phyloP scores from a whole-genome alignment of 257 asterid genomes.

The Nicotiana tabacum region DNA sequence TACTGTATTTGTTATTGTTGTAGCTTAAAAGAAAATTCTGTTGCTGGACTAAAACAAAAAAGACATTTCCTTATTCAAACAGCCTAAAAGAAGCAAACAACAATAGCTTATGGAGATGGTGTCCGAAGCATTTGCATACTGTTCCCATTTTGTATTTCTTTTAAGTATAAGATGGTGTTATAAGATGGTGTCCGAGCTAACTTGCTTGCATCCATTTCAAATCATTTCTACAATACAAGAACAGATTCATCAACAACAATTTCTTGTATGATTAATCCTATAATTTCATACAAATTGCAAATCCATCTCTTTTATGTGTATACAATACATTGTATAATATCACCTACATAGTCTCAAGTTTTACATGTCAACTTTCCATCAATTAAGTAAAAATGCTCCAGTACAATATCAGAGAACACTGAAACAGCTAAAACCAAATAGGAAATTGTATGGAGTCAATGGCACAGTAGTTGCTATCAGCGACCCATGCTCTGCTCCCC shows the following conservation, averaged over 20 bases:
- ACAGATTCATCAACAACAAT: not conserved
- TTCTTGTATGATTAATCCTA: not conserved
- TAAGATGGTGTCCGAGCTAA: no score
- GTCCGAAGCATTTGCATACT: no score
- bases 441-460: not conserved
- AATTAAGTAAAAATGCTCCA: not conserved
- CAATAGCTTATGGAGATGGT: not conserved
- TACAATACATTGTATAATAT: not conserved
- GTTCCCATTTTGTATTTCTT: no score
- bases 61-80: not conserved
- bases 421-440: not conserved
- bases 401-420: not conserved
- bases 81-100: not conserved
- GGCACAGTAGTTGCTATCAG: constrained; percentile 12
- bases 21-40: not conserved
- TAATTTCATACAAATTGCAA: not conserved
- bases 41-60: not conserved
- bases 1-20: no score
- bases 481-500: constrained; percentile 83
- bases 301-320: not conserved
- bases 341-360: not conserved
- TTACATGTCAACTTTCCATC: not conserved
- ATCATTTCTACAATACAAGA: not conserved
- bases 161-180: no score
- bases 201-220: not conserved